Evolutionary conservation across 495 filamentous ascomycete species (phyloP), one percentile per base, ranked within the genome.

Genomic region (Pseudevernia furfuracea): DNA sequence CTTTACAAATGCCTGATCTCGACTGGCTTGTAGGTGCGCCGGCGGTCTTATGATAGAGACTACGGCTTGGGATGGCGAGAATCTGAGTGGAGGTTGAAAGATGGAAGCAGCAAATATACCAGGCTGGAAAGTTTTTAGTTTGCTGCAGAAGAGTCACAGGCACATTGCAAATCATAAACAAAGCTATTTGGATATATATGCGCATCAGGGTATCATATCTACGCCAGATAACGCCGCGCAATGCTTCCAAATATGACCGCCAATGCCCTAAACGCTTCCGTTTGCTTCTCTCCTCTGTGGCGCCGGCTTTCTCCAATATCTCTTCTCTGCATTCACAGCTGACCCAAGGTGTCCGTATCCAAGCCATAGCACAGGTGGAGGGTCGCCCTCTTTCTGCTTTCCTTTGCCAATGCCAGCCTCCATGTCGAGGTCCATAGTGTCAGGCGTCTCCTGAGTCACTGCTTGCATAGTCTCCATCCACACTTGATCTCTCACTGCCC

Each of bases 11-110:
- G 23, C 3, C 59, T 57, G 36, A 58, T 38, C 25, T n/a, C 34
- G 56, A 36, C 34, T 60, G 60, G 53, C 49, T 58, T 49, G 39
- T 73, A 96, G 91, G 62, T 95, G 91, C 76, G 82, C 82, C 37
- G 84, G 85, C 70, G 85, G 81, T 61, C 84, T 93, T 73, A 88
- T 81, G 66, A 88, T 92, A 14, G 91, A 96, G 75, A 95, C 90
- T 32, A 95, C 90, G 30, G 77, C 81, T 58, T 93, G 89, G 88
- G 89, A 94, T 43, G 66, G 46, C 21, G 58, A 62, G 25, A 38
- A n/a, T 55, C 11, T 6, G 15, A 34, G 17, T 30, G 15, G 21
- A 63, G 21, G n/a, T 39, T 61, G 19, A 44, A 37, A 19, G 60
- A 30, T 2, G 14, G 39, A 32, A 48, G 30, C 3, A 46, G 49